These are phyloP conservation scores for Ajuga reptans DNA, from an alignment of 305 asterid genomes.

Conservation along the genomic window DNA sequence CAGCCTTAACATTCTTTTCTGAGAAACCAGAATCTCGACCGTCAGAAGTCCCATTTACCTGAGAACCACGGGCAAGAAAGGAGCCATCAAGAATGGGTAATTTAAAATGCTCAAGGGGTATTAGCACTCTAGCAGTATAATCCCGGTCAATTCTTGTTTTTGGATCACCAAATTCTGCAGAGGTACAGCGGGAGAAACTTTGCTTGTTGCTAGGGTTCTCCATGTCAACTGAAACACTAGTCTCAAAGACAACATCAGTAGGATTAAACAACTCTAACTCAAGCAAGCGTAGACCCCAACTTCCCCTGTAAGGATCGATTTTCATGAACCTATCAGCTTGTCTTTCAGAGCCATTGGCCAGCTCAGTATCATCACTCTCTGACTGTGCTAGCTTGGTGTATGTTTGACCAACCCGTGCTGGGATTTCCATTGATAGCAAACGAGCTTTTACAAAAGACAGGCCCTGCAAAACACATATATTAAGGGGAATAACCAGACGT, in stretches of 20 bases:
- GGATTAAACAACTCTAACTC: slow-evolving; percentile 90
- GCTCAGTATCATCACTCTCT: slow-evolving; percentile 34
- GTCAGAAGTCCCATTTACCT: slow-evolving; percentile 30
- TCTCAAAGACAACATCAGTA: slow-evolving; percentile 89
- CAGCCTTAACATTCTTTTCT: slow-evolving; percentile 68
- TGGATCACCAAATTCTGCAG: slow-evolving; percentile 53
- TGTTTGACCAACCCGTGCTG: slow-evolving; percentile 75
- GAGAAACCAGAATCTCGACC: slow-evolving; percentile 59
- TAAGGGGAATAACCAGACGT: slow-evolving; percentile 76
- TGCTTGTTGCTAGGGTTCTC: slow-evolving; percentile 44
- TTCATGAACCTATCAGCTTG: slow-evolving; percentile 72
- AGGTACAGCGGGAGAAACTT: slow-evolving; percentile 20
- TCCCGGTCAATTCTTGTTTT: slow-evolving; percentile 94
- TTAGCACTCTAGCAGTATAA: slow-evolving; percentile 80
- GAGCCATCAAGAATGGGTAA: slow-evolving; percentile 88
- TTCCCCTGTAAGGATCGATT: slow-evolving; percentile 95
- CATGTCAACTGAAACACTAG: slow-evolving; percentile 72
- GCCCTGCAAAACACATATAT: slow-evolving; percentile 76
- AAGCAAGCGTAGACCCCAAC: slow-evolving; percentile 97
- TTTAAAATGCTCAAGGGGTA: slow-evolving; percentile 92
- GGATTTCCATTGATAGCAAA: slow-evolving; percentile 91
- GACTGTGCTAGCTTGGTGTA: slow-evolving; percentile 34
- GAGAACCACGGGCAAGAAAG: slow-evolving; percentile 51
- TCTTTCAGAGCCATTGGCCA: slow-evolving; percentile 39
- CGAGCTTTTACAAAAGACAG: slow-evolving; percentile 88